Conservation (phyloP, 2,329 filamentous ascomycete species). For the Hypoxylon sp. region DNA sequence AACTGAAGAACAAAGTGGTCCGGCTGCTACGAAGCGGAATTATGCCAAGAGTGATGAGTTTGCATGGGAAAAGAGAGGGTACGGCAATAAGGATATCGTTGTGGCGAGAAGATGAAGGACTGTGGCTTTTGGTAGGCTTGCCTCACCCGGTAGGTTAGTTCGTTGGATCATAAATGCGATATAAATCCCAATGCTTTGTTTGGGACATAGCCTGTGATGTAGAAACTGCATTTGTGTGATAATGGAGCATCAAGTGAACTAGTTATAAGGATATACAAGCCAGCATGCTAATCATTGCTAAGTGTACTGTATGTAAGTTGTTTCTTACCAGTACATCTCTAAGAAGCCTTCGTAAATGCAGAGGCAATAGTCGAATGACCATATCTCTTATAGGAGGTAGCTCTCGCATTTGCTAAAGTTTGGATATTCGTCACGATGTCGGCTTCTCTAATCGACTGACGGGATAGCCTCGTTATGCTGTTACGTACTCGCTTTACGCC, state of each 20-base stretch:
- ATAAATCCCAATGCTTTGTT: background rate
- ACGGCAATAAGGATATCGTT: background rate
- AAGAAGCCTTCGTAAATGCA: background rate
- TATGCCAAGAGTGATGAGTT: background rate
- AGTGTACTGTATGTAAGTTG: background rate
- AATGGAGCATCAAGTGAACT: background rate
- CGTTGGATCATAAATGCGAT: background rate
- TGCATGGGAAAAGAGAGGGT: background rate
- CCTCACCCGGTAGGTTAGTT: background rate
- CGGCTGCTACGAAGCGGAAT: background rate
- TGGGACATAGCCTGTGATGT: background rate
- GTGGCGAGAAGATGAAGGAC: slow-evolving; percentile 1
- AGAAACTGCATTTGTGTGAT: background rate
- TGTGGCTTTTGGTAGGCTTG: background rate
- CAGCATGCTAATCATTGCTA: background rate
- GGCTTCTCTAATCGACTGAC: slow-evolving; percentile 3
- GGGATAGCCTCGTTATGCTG: slow-evolving; percentile 1
- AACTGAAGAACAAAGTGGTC: background rate
- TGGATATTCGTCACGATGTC: background rate
- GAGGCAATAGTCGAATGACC: slow-evolving; percentile 15
- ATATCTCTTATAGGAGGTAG: slow-evolving; percentile 3
- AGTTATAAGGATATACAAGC: background rate
- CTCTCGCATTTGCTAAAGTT: background rate
- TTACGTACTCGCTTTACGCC: background rate
- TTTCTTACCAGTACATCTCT: slow-evolving; percentile 2